Evolutionary conservation across 768 basidiomycete genomes (phyloP), one percentile per base, ranked within the genome.

Genomic region (Hypholoma sublateritium): DNA sequence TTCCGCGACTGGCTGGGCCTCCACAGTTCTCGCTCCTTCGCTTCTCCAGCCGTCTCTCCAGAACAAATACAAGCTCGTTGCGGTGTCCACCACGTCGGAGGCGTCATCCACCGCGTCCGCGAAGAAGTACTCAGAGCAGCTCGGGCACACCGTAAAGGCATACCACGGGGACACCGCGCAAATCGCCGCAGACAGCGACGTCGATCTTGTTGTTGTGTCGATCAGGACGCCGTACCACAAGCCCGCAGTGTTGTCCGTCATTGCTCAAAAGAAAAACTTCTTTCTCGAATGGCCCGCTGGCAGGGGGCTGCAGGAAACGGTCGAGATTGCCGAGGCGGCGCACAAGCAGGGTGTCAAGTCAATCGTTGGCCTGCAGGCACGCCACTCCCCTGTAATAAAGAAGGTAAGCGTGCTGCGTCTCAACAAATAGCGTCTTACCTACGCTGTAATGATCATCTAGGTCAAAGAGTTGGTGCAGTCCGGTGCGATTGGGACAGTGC

Each of bases 231-330:
- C 64, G 6, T 19, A 49, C 1, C 76, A 77, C 59, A 69, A 65
- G 21, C 60, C 63, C 2, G 63, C 67, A 0, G 62, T 69, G 4
- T n/a, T 69, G 39, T 70, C 73, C 16, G 70, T 65, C 5, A 70
- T 78, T 42, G 70, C 68, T 25, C 70, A 71, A 24, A 72, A 73
- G 22, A 79, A 77, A 59, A 58, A 71, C 35, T 56, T 77, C 36
- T 77, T 77, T 50, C 52, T 77, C 8, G 76, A 79, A 59, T 79
- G 75, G 74, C 75, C 77, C 3, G 70, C 65, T 14, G 77, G 74
- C 1, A 61, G 44, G 19, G 62, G 48, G 6, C 42, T 72, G 8
- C 50, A 64, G 35, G 73, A 78, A 60, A 72, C 72, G 17, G 24
- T 41, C 14, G 71, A 72, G 55, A 62, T 78, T 4, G 73, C 73